Percentiles rank a stretch among this genome's conserved stretches.
These are phyloP conservation scores for Geosmithia flava DNA, from an alignment of 2,329 filamentous ascomycete genomes.

Conservation along the genomic window DNA sequence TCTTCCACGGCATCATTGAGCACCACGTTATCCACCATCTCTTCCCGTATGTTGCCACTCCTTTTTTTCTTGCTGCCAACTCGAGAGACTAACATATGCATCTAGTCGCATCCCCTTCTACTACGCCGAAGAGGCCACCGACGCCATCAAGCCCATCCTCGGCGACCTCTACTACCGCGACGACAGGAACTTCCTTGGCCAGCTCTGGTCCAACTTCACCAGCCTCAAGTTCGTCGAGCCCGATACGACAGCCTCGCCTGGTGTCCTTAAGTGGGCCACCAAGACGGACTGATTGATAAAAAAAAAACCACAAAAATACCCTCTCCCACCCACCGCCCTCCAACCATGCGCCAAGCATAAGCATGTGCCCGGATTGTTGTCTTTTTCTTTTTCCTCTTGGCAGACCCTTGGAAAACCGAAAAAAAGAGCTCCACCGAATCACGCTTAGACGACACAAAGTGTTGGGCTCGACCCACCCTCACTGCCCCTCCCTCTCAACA, in stretches of 20 bases:
- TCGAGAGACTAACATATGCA: neutral
- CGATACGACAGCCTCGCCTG: neutral
- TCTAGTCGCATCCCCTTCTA: slow-evolving; percentile 22
- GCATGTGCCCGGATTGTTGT: neutral
- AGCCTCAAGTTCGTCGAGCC: slow-evolving; percentile 4
- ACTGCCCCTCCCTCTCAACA: too few relatives aligned
- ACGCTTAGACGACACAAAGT: too few relatives aligned
- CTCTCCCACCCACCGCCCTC: neutral
- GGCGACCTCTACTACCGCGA: slow-evolving; percentile 68
- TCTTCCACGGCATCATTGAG: slow-evolving; percentile 50
- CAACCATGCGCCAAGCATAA: neutral
- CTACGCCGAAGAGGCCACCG: slow-evolving; percentile 39
- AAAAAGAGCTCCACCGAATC: too few relatives aligned
- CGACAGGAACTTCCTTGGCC: slow-evolving; percentile 5
- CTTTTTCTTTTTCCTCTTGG: too few relatives aligned
- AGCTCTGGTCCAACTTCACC: slow-evolving; percentile 6
- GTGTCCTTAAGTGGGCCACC: slow-evolving; percentile 1
- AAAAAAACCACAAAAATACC: neutral
- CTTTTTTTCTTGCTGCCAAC: neutral
- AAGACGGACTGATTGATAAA: neutral
- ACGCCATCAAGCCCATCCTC: slow-evolving; percentile 76
- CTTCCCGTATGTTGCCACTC: slow-evolving; percentile 22
- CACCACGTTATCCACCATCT: slow-evolving; percentile 51
- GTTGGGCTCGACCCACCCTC: too few relatives aligned
- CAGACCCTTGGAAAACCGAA: too few relatives aligned